phyloP scores from a whole-genome alignment of 108 stramenopile genomes.

The Seminavis robusta region DNA sequence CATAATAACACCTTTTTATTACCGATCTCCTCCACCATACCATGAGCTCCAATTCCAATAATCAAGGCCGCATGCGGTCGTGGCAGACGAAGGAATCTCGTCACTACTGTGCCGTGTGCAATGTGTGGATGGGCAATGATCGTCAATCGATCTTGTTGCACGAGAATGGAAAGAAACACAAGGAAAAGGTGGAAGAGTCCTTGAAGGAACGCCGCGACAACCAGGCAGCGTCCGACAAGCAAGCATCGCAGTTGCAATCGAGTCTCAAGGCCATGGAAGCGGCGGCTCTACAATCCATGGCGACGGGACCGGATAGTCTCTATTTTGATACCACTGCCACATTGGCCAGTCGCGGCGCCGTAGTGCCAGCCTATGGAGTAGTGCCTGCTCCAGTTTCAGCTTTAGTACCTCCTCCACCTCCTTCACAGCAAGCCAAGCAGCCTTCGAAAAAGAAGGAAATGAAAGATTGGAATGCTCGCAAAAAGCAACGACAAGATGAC shows the following conservation, averaged over 20 bases:
- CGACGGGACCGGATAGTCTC: neutral
- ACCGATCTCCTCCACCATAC: too few relatives aligned
- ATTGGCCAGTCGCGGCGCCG: neutral
- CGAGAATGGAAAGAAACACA: constrained; percentile 86
- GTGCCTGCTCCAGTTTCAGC: neutral
- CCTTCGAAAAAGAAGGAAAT: constrained; percentile 23
- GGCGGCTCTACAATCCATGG: constrained; percentile 37
- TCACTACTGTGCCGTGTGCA: constrained; percentile 82
- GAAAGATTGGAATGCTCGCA: constrained; percentile 47
- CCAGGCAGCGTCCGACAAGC: constrained; percentile 51
- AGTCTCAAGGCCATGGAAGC: constrained; percentile 52
- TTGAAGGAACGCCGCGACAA: constrained; percentile 48
- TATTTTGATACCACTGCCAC: neutral
- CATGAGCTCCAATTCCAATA: too few relatives aligned
- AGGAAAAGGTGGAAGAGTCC: constrained; percentile 57
- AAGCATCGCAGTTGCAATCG: constrained; percentile 41
- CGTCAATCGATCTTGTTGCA: constrained; percentile 76
- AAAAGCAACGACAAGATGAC: constrained; percentile 19
- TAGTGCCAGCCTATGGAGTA: neutral
- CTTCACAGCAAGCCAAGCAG: neutral
- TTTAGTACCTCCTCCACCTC: constrained; percentile 15
- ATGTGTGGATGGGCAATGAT: constrained; percentile 82
- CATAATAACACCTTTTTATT: too few relatives aligned
- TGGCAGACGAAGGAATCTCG: too few relatives aligned
- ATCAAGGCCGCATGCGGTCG: too few relatives aligned